phyloP scores from a whole-genome alignment of 1,139 yeast species.

The Pneumocystis sp. region DNA sequence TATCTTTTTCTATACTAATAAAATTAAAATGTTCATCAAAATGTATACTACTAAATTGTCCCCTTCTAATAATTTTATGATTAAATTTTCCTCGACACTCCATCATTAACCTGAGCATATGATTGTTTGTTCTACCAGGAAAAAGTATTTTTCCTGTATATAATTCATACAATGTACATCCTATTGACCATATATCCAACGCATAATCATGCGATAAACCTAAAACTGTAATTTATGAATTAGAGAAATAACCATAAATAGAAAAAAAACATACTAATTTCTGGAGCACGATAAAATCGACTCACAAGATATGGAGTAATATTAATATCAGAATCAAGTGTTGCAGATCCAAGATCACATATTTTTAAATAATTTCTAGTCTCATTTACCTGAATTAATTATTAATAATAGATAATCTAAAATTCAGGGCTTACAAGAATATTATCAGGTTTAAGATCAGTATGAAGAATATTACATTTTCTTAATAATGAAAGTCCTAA shows the following conservation, averaged over 20 bases:
- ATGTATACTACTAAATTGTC: conserved; percentile 20
- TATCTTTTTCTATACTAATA: conserved; percentile 18
- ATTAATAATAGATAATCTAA: conserved; percentile 52
- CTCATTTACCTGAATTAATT: conserved; percentile 40
- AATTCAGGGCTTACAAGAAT: conserved; percentile 29
- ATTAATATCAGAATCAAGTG: conserved; percentile 58
- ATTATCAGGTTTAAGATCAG: conserved; percentile 83
- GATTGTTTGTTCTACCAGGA: conserved; percentile 44
- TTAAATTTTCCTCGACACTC: conserved; percentile 22
- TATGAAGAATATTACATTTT: conserved; percentile 66
- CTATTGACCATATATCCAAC: conserved; percentile 82
- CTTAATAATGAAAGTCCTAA: conserved; percentile 63
- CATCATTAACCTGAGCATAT: conserved; percentile 25
- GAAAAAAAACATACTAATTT: conserved; percentile 33
- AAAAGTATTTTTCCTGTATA: conserved; percentile 71
- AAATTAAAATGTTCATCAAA: conserved; percentile 23
- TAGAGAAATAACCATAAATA: not conserved
- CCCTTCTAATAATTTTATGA: conserved; percentile 22
- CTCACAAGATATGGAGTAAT: conserved; percentile 78
- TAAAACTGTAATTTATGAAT: conserved; percentile 25
- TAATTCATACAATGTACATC: conserved; percentile 76
- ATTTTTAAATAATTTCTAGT: conserved; percentile 74
- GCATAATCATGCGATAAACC: conserved; percentile 83
- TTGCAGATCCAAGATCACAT: conserved; percentile 80
- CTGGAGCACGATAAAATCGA: conserved; percentile 86